Conservation (phyloP, 257 asterid genomes). For the Solanum acaule region DNA sequence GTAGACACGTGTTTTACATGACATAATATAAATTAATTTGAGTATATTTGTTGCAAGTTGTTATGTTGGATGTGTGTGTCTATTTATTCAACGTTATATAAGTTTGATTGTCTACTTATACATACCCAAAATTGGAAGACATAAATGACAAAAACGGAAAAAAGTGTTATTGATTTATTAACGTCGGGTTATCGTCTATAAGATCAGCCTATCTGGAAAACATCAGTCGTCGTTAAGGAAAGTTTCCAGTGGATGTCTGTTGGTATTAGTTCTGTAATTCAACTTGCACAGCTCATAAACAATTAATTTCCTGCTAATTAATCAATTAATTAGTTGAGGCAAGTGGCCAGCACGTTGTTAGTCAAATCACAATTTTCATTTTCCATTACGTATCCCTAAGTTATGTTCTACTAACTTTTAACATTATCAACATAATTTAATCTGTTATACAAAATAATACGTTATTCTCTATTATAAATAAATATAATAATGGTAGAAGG, state of each 20-base stretch:
- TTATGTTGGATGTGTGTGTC: too few relatives aligned
- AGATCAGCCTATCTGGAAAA: background rate
- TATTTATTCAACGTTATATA: too few relatives aligned
- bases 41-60: too few relatives aligned
- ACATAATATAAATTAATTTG: too few relatives aligned
- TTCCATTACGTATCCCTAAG: background rate
- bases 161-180: background rate
- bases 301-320: background rate
- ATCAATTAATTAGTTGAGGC: background rate
- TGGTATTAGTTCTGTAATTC: background rate
- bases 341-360: background rate
- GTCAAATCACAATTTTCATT: background rate
- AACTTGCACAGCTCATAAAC: background rate
- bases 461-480: background rate
- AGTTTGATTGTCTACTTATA: too few relatives aligned
- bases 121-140: too few relatives aligned
- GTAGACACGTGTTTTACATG: too few relatives aligned
- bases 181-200: background rate
- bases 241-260: background rate
- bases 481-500: background rate
- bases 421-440: background rate
- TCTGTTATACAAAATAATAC: background rate
- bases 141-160: background rate
- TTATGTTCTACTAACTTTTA: background rate
- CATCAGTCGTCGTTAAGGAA: background rate